Percentiles rank a stretch among this genome's conserved stretches.
Evolutionary conservation across 1,139 yeast genomes (phyloP).

Genomic region (Kodamaea arcana): DNA sequence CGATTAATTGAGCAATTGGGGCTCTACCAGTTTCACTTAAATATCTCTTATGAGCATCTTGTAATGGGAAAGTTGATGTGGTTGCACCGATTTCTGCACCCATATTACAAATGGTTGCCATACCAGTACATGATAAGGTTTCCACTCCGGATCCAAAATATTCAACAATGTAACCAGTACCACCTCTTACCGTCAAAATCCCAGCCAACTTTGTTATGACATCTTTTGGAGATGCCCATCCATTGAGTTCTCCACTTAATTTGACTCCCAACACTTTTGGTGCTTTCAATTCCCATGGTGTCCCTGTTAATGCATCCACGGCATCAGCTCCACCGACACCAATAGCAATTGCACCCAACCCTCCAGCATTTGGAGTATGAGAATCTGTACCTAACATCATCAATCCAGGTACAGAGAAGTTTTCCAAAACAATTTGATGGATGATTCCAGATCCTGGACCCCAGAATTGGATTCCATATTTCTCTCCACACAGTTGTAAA

Average conservation of each 20-base stretch:
- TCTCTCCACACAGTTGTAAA: slow-evolving; percentile 82
- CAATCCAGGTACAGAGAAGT: slow-evolving; percentile 90
- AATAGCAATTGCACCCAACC: slow-evolving; percentile 92
- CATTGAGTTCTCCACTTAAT: slow-evolving; percentile 77
- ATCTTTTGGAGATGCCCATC: slow-evolving; percentile 97
- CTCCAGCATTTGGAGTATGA: slow-evolving; percentile 98
- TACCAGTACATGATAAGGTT: slow-evolving; percentile 88
- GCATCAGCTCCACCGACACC: slow-evolving; percentile 99
- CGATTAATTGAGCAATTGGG: slow-evolving; percentile 77
- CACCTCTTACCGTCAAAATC: slow-evolving; percentile 88
- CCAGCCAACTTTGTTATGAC: slow-evolving; percentile 91
- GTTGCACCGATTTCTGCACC: slow-evolving; percentile 99
- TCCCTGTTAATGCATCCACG: slow-evolving; percentile 91
- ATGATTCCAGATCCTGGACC: slow-evolving; percentile 99
- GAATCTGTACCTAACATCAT: slow-evolving; percentile 98
- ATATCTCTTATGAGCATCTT: slow-evolving; percentile 79
- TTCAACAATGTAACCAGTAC: slow-evolving; percentile 93
- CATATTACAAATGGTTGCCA: slow-evolving; percentile 99
- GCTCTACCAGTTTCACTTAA: slow-evolving; percentile 76
- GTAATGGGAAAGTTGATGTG: slow-evolving; percentile 94
- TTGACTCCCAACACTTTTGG: slow-evolving; percentile 91
- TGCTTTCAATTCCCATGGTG: slow-evolving; percentile 99
- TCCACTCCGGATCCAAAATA: slow-evolving; percentile 93
- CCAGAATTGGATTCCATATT: slow-evolving; percentile 97
- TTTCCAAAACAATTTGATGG: slow-evolving; percentile 94